These are phyloP conservation scores for Malus hybrid DNA, from an alignment of 331 rosid genomes.

Conservation along the genomic window DNA sequence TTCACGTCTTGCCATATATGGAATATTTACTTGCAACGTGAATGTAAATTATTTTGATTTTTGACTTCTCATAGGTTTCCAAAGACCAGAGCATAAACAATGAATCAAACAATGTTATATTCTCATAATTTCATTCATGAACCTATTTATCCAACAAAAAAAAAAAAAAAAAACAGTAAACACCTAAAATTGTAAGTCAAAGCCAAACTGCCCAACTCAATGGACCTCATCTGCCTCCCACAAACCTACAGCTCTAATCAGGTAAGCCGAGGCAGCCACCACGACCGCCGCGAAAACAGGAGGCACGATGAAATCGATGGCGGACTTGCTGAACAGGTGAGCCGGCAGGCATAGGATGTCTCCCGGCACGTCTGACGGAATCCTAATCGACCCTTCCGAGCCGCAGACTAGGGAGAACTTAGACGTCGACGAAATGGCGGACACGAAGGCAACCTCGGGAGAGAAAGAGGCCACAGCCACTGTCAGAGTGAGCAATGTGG, in stretches of 20 bases:
- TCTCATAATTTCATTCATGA: neutral
- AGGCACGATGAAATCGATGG: conserved; percentile 59
- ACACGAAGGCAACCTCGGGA: conserved; percentile 63
- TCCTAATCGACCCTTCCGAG: conserved; percentile 35
- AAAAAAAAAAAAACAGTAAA: neutral
- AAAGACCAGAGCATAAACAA: too few relatives aligned
- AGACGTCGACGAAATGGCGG: conserved; percentile 54
- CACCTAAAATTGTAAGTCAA: too few relatives aligned
- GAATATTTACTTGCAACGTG: too few relatives aligned
- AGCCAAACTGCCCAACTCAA: neutral
- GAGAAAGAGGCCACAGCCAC: conserved; percentile 68
- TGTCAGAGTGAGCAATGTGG: conserved; percentile 40
- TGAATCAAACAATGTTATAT: too few relatives aligned
- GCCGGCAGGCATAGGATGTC: conserved; percentile 67
- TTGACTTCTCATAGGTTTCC: too few relatives aligned
- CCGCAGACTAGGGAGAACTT: conserved; percentile 42
- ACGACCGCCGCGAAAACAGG: conserved; percentile 65
- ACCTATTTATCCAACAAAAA: neutral
- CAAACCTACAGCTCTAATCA: conserved; percentile 52
- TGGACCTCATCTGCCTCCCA: conserved; percentile 36
- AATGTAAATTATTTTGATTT: too few relatives aligned
- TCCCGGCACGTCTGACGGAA: conserved; percentile 63
- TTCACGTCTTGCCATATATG: too few relatives aligned
- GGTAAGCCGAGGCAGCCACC: conserved; percentile 68
- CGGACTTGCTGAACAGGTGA: conserved; percentile 40